Evolutionary conservation across 495 filamentous ascomycete species (phyloP), one percentile per base, ranked within the genome.

Genomic region (Aspergillus wentii): DNA sequence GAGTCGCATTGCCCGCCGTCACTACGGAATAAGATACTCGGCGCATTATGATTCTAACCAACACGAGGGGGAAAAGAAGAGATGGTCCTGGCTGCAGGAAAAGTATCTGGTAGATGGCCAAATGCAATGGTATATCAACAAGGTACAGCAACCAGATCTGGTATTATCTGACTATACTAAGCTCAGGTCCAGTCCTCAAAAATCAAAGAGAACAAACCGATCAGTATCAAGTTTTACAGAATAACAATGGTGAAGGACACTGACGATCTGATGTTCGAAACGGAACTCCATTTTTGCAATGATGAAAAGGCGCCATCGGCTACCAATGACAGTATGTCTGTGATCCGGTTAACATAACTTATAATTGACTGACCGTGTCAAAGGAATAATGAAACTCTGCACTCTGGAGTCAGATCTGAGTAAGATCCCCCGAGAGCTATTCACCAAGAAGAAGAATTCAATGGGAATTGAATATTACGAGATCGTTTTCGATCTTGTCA

Each of bases 1-100:
- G 21, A 67, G 59, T 30, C 65, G 76, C 8, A 63, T 63, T 41
- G 66, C 72, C 4, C 61, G 75, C 20, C 69, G 71, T 37, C 68
- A 77, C 36, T 74, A 77, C 38, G 76, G 75, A 1, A 45, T 61
- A 7, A 33, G 41, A 16, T 49, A 44, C 40, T 19, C 22, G 1
- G 36, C 40, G n/a, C 35, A 17, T 2, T 78, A 56, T 39, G 41
- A 69, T 52, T 43, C 28, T 8, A 21, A 44, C 0, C 65, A 69
- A 23, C 27, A 32, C 8, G 4, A 19, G 33, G 13, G 22, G 6
- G 2, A 16, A 4, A 14, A 8, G 7, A 0, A 19, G 1, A 52
- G 41, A 38, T 48, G 44, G 30, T 8, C 44, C 3, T 23, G 51
- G 7, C 32, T 51, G 2, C 42, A 58, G 7, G 49, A 66, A 30